Base-by-base conservation (phyloP, 2,329 filamentous ascomycete genomes). In the Epichloe gansuensis region DNA sequence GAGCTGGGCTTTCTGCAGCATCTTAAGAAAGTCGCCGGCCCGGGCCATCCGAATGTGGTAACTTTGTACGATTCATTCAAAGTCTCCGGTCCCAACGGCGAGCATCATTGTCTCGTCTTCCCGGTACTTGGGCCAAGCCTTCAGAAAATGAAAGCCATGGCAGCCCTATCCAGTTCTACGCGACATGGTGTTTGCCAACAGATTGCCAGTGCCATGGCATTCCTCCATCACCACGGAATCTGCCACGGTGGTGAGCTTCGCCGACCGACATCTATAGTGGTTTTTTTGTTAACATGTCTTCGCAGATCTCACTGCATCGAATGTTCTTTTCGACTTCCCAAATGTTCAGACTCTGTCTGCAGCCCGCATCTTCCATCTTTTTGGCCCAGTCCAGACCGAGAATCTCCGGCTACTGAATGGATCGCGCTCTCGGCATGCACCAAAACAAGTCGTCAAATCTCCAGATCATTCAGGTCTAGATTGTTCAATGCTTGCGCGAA, bases 171-270 rank as follows among this genome's bases (percentile, higher is more conserved):
- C 17, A 21, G 17, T 21, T 21, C 17, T 21, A 21, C 17, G 17
- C 17, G 17, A 21, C 17, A 21, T 21, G 17, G 17, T 21, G 35
- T 53, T 5, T 53, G 53, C 45, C 51, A 47, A 44, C 48, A 55
- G 31, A 34, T 55, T 47, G 53, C 53, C 36, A 49, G 53, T 25
- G 51, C 53, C 23, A 42, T 51, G 44, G 40, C 51, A 17, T 53
- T 51, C 23, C 48, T 55, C 12, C 53, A 55, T 49, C 48, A 47
- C 17, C 39, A 51, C 27, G 50, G 48, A 17, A 35, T 55, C 23
- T 55, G 53, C 36, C 51, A 55, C 43, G 51, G 51, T 12, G 53
- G 48, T 55, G 15, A 51, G 47, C 41, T 45, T 35, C 8, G 40
- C 49, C 35, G 31, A 50, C 40, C 27, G 12, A 36, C 27, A 38